phyloP scores from a whole-genome alignment of 2,329 filamentous ascomycete genomes.

The Ophiostoma perfectum region DNA sequence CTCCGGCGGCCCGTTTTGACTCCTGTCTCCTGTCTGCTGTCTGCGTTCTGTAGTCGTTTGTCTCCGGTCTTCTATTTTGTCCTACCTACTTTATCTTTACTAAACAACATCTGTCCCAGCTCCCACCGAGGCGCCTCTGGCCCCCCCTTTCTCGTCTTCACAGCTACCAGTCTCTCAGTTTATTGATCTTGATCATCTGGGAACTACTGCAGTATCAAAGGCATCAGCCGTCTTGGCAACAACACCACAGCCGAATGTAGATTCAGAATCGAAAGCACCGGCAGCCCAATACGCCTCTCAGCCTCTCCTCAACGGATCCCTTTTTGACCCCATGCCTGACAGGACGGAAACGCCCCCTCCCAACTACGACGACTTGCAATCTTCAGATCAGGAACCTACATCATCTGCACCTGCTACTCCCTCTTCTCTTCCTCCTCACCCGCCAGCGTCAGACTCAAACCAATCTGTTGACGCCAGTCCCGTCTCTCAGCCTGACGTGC shows the following conservation, averaged over 20 bases:
- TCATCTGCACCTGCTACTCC: background rate
- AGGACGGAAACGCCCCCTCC: slow-evolving; percentile 19
- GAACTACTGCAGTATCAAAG: background rate
- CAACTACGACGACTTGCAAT: slow-evolving; percentile 16
- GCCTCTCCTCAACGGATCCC: background rate
- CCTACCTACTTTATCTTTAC: background rate
- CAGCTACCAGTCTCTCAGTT: slow-evolving; percentile 6
- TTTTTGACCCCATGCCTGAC: slow-evolving; percentile 1
- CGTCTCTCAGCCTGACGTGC: background rate
- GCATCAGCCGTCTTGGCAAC: background rate
- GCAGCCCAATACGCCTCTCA: slow-evolving; percentile 11
- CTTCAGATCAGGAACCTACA: slow-evolving; percentile 10
- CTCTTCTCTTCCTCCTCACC: background rate
- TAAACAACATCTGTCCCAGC: slow-evolving; percentile 1
- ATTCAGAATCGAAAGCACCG: background rate
- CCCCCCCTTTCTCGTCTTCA: too few species aligned
- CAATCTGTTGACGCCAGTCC: background rate
- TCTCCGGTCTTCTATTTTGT: too few species aligned
- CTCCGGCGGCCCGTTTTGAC: background rate
- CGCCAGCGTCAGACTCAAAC: background rate
- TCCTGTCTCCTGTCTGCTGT: background rate
- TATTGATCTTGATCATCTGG: background rate
- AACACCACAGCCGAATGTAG: background rate
- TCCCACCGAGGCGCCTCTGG: slow-evolving; percentile 1
- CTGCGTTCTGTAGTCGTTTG: background rate